Base-by-base conservation (phyloP, 331 rosid species). In the Acacia concinna region DNA sequence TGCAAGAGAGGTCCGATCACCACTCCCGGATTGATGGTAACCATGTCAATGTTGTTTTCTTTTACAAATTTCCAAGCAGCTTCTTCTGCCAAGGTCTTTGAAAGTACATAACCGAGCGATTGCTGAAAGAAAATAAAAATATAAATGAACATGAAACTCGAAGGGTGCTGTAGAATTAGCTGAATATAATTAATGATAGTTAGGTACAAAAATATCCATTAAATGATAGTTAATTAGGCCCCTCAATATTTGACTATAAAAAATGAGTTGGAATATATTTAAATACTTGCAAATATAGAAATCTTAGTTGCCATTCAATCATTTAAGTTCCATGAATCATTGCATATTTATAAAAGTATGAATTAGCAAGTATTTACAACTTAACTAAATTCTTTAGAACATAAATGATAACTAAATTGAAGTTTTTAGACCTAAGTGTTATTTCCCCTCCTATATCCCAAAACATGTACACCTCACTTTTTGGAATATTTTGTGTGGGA, bases 61-160 rank as follows among this genome's bases (percentile, higher is more conserved):
- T 38, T 67, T n/a, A 21, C 72, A 67, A 67, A 67, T 35, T 67
- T 67, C 72, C 72, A 38, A 14, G 72, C 72, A 37, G 72, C 72
- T 8, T 38, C 72, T 67, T 67, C 72, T 0, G 51, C 51, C 72
- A 37, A 67, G 4, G 27, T 21, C 51, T 67, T 67, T 47, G 72
- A 64, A 64, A 64, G 15, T 2, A 5, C 0, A 1, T 64, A 64
- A 1, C 25, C 57, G 1, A 8, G 8, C 27, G 7, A 67, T 0
- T 9, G 31, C 72, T 67, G 49, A 67, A 21, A 38, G 8, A 41
- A 37, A 15, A 13, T 5, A 67, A n/a, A 9, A 37, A 67, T 18
- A 54, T 10, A 25, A 11, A 9, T 6, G 59, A 51, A 51, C 59
- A 17, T 51, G 59, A 51, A n/a, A 18, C 23, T 20, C 9, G 10